Conservation (phyloP, 148 eudicot genomes). For the Fagopyrum esculentum region DNA sequence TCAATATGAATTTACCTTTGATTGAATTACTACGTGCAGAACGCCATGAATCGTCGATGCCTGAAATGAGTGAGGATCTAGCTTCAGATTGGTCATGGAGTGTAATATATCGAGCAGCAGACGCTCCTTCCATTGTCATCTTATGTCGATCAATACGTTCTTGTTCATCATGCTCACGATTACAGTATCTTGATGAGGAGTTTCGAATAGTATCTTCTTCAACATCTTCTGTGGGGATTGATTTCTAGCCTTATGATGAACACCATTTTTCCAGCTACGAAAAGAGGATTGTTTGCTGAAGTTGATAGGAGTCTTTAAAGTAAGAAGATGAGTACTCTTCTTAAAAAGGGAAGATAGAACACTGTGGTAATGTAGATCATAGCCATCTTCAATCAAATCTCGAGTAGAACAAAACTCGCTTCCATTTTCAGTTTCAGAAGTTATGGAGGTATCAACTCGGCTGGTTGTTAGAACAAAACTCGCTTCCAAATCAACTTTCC, state of each 20-base stretch:
- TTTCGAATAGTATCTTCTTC: no score
- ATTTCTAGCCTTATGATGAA: slow-evolving; percentile 11
- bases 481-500: no score
- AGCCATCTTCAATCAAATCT: slow-evolving; percentile 20
- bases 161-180: slow-evolving; percentile 27
- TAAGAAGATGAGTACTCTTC: background rate
- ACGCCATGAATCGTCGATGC: slow-evolving; percentile 44
- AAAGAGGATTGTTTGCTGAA: slow-evolving; percentile 33
- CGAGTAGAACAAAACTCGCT: background rate
- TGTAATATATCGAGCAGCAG: slow-evolving; percentile 46
- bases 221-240: no score
- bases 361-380: slow-evolving; percentile 43
- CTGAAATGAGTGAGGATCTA: slow-evolving; percentile 49
- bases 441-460: slow-evolving; percentile 23
- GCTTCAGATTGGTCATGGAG: slow-evolving; percentile 31
- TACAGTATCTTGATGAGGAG: slow-evolving; percentile 26
- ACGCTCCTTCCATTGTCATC: slow-evolving; percentile 48
- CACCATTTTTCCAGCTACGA: background rate
- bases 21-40: slow-evolving; percentile 40
- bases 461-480: no score
- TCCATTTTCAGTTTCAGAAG: slow-evolving; percentile 16
- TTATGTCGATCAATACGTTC: slow-evolving; percentile 33
- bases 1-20: slow-evolving; percentile 32
- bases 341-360: slow-evolving; percentile 41
- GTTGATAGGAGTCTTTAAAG: slow-evolving; percentile 30